Conservation (phyloP, 1,139 yeast species). For the Lodderomyces oxycetoniae region DNA sequence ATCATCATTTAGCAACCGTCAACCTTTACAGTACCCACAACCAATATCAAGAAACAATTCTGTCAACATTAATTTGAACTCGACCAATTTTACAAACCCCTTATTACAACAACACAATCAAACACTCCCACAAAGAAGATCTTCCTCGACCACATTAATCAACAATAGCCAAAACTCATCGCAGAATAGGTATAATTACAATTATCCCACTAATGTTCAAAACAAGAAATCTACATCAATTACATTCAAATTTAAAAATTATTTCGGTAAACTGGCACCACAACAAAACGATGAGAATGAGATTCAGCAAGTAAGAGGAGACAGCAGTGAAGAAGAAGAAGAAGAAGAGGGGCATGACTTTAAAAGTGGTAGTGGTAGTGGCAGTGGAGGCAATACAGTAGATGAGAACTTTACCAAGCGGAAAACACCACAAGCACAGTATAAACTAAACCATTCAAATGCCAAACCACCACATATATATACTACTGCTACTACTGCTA, state of each 20-base stretch:
- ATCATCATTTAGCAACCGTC: constrained; percentile 3
- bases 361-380: background rate
- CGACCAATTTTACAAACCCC: background rate
- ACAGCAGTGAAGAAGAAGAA: background rate
- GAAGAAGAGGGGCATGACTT: constrained; percentile 1
- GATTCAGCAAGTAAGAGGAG: background rate
- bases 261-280: constrained; percentile 4
- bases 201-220: background rate
- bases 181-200: constrained; percentile 2
- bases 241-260: constrained; percentile 7
- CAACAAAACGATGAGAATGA: background rate
- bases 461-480: background rate
- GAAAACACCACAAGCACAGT: constrained; percentile 6
- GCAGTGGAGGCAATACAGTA: constrained; percentile 1
- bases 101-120: background rate
- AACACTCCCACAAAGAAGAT: constrained; percentile 4
- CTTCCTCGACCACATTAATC: constrained; percentile 9
- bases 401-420: constrained; percentile 2
- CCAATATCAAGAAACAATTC: constrained; percentile 6
- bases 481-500: too few species aligned
- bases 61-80: background rate
- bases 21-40: constrained; percentile 3
- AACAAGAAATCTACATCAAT: constrained; percentile 3
- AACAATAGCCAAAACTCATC: constrained; percentile 9
- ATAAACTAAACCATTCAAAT: constrained; percentile 4